A percentile compares a stretch with the other conserved stretches of the same genome.
Conservation (phyloP, 116 monocot genomes). For the Trichopus zeylanicus region DNA sequence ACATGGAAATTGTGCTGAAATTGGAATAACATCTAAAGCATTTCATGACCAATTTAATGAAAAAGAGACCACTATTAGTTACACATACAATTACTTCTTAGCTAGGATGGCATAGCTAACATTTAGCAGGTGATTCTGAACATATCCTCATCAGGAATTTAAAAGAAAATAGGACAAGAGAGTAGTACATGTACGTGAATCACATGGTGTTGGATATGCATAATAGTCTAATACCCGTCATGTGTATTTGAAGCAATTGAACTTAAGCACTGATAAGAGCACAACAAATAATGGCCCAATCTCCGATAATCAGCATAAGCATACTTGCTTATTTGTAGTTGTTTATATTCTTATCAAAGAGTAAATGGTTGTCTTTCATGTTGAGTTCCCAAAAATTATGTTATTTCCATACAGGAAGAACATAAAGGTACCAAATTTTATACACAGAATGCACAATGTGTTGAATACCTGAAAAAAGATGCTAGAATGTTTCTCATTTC, state of each 20-base stretch:
- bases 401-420: neutral
- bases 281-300: too few relatives aligned
- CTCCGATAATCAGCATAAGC: neutral
- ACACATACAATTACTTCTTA: neutral
- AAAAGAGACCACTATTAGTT: neutral
- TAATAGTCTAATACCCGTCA: too few relatives aligned
- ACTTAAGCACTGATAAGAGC: too few relatives aligned
- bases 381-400: neutral
- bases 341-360: neutral
- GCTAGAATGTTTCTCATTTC: constrained; percentile 43
- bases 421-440: neutral
- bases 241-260: too few relatives aligned
- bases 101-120: too few relatives aligned
- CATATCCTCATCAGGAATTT: too few relatives aligned
- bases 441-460: too few relatives aligned
- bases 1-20: neutral
- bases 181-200: too few relatives aligned
- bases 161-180: too few relatives aligned
- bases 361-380: neutral
- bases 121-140: too few relatives aligned
- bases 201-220: too few relatives aligned
- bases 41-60: neutral
- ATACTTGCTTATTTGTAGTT: neutral
- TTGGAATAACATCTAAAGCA: neutral
- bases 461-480: constrained; percentile 39